These are phyloP conservation scores for Pleurotus giganteus DNA, from an alignment of 768 basidiomycete species.

Conservation along the genomic window DNA sequence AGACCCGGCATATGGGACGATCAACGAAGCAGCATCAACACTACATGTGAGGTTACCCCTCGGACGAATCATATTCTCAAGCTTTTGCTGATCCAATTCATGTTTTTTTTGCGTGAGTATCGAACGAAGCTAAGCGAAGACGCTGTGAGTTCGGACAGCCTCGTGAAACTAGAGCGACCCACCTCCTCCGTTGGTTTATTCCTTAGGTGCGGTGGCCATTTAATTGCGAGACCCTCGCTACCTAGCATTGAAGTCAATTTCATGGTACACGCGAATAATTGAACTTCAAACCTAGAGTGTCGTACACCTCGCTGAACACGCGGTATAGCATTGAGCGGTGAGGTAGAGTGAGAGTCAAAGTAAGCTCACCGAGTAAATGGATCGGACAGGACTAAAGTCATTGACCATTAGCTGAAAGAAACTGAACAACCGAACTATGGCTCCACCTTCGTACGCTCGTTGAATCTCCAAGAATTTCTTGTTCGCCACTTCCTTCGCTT, in stretches of 20 bases:
- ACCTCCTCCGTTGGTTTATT: slow-evolving; percentile 49
- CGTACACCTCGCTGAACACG: slow-evolving; percentile 63
- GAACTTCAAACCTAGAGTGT: slow-evolving; percentile 53
- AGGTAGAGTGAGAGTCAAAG: background rate
- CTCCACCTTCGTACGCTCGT: slow-evolving; percentile 75
- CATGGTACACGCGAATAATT: background rate
- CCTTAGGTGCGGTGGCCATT: slow-evolving; percentile 45
- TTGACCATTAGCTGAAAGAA: background rate
- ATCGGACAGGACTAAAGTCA: slow-evolving; percentile 65
- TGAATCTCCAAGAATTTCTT: slow-evolving; percentile 74
- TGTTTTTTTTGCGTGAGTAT: slow-evolving; percentile 38
- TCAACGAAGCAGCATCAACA: slow-evolving; percentile 49
- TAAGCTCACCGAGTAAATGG: slow-evolving; percentile 57
- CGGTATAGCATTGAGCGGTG: slow-evolving; percentile 3
- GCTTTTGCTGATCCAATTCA: slow-evolving; percentile 32
- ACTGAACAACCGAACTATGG: slow-evolving; percentile 13
- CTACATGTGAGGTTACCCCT: slow-evolving; percentile 43
- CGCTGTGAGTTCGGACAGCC: background rate
- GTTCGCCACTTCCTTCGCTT: slow-evolving; percentile 55
- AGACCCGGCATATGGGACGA: slow-evolving; percentile 32
- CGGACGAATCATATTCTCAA: slow-evolving; percentile 40
- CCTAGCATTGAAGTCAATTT: slow-evolving; percentile 17
- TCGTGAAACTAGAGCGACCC: background rate
- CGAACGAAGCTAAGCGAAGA: slow-evolving; percentile 39
- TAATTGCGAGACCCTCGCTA: slow-evolving; percentile 34